Evolutionary conservation across 2,329 filamentous ascomycete species (phyloP).

Genomic region (Niveomyces coronatus): DNA sequence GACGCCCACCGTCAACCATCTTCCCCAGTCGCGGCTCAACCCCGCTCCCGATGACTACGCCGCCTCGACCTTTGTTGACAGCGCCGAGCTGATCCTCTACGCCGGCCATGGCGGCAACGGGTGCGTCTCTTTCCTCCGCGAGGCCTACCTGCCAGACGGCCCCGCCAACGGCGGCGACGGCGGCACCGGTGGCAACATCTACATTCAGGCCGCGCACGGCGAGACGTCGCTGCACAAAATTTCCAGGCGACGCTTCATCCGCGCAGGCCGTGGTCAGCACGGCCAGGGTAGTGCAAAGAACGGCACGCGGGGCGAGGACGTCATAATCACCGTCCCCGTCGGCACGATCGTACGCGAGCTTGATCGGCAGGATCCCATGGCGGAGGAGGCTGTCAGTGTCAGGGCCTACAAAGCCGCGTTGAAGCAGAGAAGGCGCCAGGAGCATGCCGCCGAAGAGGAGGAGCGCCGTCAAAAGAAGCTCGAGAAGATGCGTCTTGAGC

Average conservation of each 20-base stretch:
- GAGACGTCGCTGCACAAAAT: constrained; percentile 93
- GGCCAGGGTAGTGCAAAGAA: constrained; percentile 64
- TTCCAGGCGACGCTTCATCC: constrained; percentile 62
- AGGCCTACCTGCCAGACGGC: constrained; percentile 80
- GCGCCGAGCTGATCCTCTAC: constrained; percentile 65
- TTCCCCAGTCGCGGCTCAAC: constrained; percentile 55
- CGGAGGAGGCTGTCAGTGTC: constrained; percentile 44
- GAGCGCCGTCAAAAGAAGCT: constrained; percentile 12
- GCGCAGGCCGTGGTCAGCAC: constrained; percentile 65
- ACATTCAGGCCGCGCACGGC: constrained; percentile 84
- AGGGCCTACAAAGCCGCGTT: constrained; percentile 22
- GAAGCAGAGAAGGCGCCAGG: constrained; percentile 23
- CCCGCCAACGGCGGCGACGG: constrained; percentile 94
- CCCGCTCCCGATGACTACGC: constrained; percentile 78
- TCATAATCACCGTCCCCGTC: constrained; percentile 83
- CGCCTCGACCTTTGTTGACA: constrained; percentile 74
- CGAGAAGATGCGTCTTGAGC: constrained; percentile 1
- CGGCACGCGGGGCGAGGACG: constrained; percentile 74
- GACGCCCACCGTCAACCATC: constrained; percentile 21
- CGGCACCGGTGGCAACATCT: constrained; percentile 81
- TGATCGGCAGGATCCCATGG: constrained; percentile 64
- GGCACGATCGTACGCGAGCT: constrained; percentile 85
- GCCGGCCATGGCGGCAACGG: constrained; percentile 81
- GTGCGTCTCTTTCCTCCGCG: constrained; percentile 87
- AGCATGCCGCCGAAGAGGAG: constrained; percentile 25